phyloP scores from a whole-genome alignment of 805 yeast genomes.

The Spathaspora passalidarum region DNA sequence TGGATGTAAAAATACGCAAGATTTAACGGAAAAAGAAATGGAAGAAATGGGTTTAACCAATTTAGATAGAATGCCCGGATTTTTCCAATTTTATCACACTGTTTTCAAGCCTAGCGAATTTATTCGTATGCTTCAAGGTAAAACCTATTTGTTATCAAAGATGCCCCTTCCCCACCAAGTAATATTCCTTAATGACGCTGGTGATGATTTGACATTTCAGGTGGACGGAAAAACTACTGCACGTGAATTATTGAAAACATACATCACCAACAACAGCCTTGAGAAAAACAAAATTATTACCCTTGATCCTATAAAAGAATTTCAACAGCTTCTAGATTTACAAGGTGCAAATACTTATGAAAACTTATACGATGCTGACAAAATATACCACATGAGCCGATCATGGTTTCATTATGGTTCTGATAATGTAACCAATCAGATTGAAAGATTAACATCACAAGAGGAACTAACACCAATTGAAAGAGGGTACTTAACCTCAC shows the following conservation, averaged over 20 bases:
- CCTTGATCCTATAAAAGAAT: constrained; percentile 31
- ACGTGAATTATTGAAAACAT: constrained; percentile 10
- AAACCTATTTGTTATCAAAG: constrained; percentile 32
- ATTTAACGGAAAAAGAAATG: constrained; percentile 17
- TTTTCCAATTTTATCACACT: constrained; percentile 24
- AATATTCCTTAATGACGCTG: constrained; percentile 22
- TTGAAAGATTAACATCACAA: neutral
- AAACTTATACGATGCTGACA: constrained; percentile 1
- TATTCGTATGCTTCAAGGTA: constrained; percentile 36
- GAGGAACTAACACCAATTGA: constrained; percentile 16
- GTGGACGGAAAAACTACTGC: constrained; percentile 10
- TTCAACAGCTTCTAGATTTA: constrained; percentile 15
- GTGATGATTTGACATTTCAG: constrained; percentile 27
- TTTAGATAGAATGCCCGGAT: constrained; percentile 35
- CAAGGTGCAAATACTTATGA: too few relatives aligned
- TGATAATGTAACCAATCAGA: neutral
- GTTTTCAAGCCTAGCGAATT: constrained; percentile 22
- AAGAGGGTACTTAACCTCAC: constrained; percentile 12
- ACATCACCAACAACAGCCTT: too few relatives aligned
- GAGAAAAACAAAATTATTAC: neutral
- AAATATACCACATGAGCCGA: neutral
- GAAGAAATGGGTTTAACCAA: constrained; percentile 18
- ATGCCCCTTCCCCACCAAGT: constrained; percentile 35
- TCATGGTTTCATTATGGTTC: constrained; percentile 3
- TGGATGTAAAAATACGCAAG: constrained; percentile 16